Conservation (phyloP, 1,284 basidiomycete genomes). For the Ustilago nuda region DNA sequence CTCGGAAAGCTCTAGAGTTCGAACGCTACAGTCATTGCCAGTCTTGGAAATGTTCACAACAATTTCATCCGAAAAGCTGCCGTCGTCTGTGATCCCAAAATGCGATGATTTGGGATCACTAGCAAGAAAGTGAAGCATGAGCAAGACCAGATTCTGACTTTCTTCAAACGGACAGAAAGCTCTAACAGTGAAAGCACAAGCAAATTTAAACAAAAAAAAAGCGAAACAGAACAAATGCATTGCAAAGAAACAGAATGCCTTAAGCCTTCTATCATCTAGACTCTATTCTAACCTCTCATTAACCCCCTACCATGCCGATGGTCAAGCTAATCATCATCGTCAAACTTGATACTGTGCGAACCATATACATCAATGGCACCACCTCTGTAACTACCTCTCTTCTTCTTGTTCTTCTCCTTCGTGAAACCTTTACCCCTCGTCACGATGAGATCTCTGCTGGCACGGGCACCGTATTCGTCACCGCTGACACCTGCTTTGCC, state of each 20-base stretch:
- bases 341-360: slow-evolving; percentile 67
- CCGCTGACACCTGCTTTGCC: slow-evolving; percentile 76
- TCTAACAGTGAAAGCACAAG: too few species aligned
- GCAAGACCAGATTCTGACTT: too few species aligned
- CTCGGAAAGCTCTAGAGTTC: slow-evolving; percentile 62
- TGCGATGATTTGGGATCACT: too few species aligned
- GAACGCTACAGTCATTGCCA: background rate
- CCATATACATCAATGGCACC: slow-evolving; percentile 66
- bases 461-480: slow-evolving; percentile 86
- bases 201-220: background rate
- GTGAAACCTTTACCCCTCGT: slow-evolving; percentile 94
- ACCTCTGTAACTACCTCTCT: slow-evolving; percentile 76
- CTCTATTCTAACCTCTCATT: background rate
- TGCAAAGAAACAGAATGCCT: background rate
- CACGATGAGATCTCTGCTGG: slow-evolving; percentile 87
- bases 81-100: too few species aligned
- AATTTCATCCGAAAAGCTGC: background rate
- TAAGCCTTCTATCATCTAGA: background rate
- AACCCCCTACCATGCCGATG: background rate
- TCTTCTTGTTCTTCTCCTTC: slow-evolving; percentile 99
- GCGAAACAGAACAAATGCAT: background rate
- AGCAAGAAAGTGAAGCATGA: too few species aligned
- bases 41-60: background rate
- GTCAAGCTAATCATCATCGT: slow-evolving; percentile 60
- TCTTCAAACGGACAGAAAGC: too few species aligned